Evolutionary conservation across 1,284 basidiomycete species (phyloP).

Genomic region (Butyriboletus pseudospeciosus): DNA sequence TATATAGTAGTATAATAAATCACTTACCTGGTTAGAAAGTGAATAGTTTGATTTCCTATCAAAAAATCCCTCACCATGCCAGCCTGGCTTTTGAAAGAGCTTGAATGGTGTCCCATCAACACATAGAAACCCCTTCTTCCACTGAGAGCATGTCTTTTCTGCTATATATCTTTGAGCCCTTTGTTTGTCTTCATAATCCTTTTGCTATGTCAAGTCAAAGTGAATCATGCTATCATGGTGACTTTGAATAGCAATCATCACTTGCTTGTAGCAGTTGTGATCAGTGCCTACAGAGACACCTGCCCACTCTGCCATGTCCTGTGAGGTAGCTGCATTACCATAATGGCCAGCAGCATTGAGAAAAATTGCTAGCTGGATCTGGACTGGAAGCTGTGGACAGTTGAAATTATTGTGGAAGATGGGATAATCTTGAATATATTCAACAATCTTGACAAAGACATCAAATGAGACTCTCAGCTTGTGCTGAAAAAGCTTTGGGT

Average conservation of each 20-base stretch:
- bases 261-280: slow-evolving; percentile 22
- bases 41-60: slow-evolving; percentile 13
- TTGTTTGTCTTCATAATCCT: too few relatives aligned
- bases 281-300: slow-evolving; percentile 29
- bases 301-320: slow-evolving; percentile 32
- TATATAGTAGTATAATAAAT: too few relatives aligned
- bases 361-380: slow-evolving; percentile 27
- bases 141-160: background rate
- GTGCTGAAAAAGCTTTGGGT: slow-evolving; percentile 19
- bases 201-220: background rate
- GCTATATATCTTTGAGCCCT: background rate
- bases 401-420: slow-evolving; percentile 25
- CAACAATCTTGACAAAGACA: slow-evolving; percentile 24
- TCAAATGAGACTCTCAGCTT: slow-evolving; percentile 27
- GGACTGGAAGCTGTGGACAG: slow-evolving; percentile 24
- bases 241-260: slow-evolving; percentile 9
- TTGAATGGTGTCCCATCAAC: slow-evolving; percentile 15
- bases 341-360: background rate
- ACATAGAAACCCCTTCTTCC: slow-evolving; percentile 3
- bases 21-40: slow-evolving; percentile 8
- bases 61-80: background rate
- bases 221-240: slow-evolving; percentile 2
- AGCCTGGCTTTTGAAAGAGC: slow-evolving; percentile 17
- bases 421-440: slow-evolving; percentile 15
- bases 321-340: slow-evolving; percentile 28